These are phyloP conservation scores for Boletellus sp. DNA, from an alignment of 768 basidiomycete genomes.

Conservation along the genomic window DNA sequence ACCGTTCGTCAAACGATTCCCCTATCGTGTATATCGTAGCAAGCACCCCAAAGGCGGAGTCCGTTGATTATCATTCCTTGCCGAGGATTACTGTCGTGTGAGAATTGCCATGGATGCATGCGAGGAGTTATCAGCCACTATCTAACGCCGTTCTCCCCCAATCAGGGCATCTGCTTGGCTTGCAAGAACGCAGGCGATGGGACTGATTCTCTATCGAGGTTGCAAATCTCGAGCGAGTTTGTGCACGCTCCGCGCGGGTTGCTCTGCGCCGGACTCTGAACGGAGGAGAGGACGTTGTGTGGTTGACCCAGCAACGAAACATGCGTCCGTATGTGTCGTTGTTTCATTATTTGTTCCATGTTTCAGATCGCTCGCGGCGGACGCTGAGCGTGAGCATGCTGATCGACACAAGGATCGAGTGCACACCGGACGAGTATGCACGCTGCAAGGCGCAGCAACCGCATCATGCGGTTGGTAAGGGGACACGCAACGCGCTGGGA, in stretches of 20 bases:
- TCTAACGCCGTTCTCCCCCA: neutral
- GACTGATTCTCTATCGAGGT: neutral
- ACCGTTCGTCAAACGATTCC: constrained; percentile 20
- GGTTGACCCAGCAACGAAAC: neutral
- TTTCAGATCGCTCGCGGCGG: neutral
- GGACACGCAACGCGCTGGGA: neutral
- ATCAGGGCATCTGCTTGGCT: constrained; percentile 1
- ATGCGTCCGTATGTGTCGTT: neutral
- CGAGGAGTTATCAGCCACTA: constrained; percentile 4
- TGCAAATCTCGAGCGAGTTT: neutral
- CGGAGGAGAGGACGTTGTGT: neutral
- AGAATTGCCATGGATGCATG: neutral
- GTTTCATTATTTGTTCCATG: neutral
- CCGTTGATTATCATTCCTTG: constrained; percentile 2
- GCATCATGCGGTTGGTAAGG: neutral
- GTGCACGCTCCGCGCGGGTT: neutral
- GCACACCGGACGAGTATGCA: neutral
- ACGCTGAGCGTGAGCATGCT: neutral
- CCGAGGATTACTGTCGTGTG: constrained; percentile 7
- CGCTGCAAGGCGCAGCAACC: neutral
- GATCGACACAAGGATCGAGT: constrained; percentile 5
- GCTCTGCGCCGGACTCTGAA: constrained; percentile 1
- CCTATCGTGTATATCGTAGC: constrained; percentile 9
- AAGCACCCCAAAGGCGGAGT: constrained; percentile 8
- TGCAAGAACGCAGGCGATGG: neutral